Conservation (phyloP, 2,329 filamentous ascomycete species). For the Alternaria metachromatica region DNA sequence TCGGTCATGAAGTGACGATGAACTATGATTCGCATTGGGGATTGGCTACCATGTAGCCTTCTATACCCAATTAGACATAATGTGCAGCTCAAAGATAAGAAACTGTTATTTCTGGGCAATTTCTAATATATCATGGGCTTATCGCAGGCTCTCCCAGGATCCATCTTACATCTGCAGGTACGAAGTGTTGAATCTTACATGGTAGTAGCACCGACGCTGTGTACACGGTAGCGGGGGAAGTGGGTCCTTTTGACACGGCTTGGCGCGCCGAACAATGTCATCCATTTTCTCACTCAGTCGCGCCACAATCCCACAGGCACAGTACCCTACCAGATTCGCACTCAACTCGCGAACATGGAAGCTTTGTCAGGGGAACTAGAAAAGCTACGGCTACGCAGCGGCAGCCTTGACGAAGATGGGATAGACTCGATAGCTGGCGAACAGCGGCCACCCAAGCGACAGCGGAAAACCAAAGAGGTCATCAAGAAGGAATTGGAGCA, state of each 20-base stretch:
- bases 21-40: not conserved
- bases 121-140: not conserved
- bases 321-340: constrained; percentile 5
- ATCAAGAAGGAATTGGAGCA: constrained; percentile 75
- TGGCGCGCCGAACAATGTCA: constrained; percentile 29
- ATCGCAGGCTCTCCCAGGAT: not conserved
- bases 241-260: constrained; percentile 17
- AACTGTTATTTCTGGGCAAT: not conserved
- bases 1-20: not conserved
- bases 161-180: not conserved
- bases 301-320: constrained; percentile 15
- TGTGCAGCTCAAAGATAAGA: not conserved
- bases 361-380: constrained; percentile 59
- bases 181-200: not conserved
- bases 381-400: constrained; percentile 56
- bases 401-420: constrained; percentile 27
- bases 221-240: constrained; percentile 5
- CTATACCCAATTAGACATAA: not conserved
- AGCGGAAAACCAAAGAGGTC: constrained; percentile 63
- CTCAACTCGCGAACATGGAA: constrained; percentile 37
- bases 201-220: not conserved
- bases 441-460: constrained; percentile 59
- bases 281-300: constrained; percentile 17
- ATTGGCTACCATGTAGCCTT: not conserved
- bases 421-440: constrained; percentile 68